Evolutionary conservation across 148 eudicot species (phyloP), one percentile per base, ranked within the genome.

Genomic region (Bassia scoparia): DNA sequence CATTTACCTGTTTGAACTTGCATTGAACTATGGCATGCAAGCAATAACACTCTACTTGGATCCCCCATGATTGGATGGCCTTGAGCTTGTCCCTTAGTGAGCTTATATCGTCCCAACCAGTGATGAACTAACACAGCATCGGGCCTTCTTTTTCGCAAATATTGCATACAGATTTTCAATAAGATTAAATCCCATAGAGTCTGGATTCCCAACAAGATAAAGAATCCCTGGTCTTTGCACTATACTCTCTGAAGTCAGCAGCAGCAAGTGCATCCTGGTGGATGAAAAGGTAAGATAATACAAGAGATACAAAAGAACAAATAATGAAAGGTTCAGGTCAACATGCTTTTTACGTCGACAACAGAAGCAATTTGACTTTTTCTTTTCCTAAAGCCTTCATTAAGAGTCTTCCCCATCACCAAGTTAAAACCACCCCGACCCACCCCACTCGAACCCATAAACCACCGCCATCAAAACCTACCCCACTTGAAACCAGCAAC

Each of bases 41-140:
- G 90, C 83, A 95, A 72, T 78, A 95, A 78, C 73, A 95, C 97
- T 43, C 75, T 88, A 67, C 74, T 81, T 20, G 94, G 69, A 79
- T 95, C 97, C 74, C 99, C 97, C 68, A 95, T 68, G 64, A 78
- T 74, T 44, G 83, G 86, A 84, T 95, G 89, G 84, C 78, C 79
- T 76, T 88, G 71, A 95, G 96, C 85, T 89, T 95, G 44, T 95
- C 97, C 84, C 87, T 95, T 27, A 95, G 82, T 73, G 97, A 89
- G 75, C 87, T 88, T 81, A 95, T 95, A 81, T 91, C 99, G 84
- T 95, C 99, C 99, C 97, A 95, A 70, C 99, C 99, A 59, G 99
- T 95, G 93, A 95, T 70, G 76, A 65, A 95, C 89, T 84, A 95
- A 81, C 73, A 95, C 85, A 80, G 99, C 96, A 52, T 97, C 97